A percentile compares a stretch with the other conserved stretches of the same genome.
Evolutionary conservation across 306 rosid species (phyloP).

Genomic region (Vachellia pachyceras): DNA sequence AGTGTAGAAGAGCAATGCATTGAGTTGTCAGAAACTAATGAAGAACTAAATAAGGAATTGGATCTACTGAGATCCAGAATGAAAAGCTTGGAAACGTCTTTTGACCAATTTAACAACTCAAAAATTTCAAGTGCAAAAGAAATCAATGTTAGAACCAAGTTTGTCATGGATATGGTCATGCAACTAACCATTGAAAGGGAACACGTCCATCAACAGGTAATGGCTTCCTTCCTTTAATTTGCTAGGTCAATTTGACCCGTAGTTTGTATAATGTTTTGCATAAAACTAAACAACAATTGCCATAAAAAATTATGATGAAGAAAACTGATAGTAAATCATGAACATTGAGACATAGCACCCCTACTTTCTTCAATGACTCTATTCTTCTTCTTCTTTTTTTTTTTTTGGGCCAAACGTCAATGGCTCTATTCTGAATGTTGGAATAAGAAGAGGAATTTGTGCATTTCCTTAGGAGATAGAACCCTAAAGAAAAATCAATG

Average conservation of each 20-base stretch:
- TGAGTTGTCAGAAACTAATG: constrained; percentile 67
- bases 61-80: constrained; percentile 58
- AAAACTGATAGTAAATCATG: not conserved
- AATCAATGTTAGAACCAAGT: constrained; percentile 59
- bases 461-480: constrained; percentile 12
- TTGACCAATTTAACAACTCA: constrained; percentile 60
- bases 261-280: not conserved
- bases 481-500: constrained; percentile 22
- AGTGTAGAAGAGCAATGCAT: constrained; percentile 65
- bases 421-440: constrained; percentile 2
- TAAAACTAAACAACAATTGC: not conserved
- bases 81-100: constrained; percentile 60
- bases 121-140: constrained; percentile 62
- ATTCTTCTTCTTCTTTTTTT: too few relatives aligned
- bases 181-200: constrained; percentile 77
- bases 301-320: not conserved
- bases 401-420: too few relatives aligned
- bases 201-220: constrained; percentile 79
- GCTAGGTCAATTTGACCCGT: constrained; percentile 6
- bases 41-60: constrained; percentile 67
- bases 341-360: not conserved
- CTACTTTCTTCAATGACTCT: not conserved
- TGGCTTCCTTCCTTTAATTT: constrained; percentile 16
- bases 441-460: constrained; percentile 10
- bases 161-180: constrained; percentile 74